These are phyloP conservation scores for Ceratobasidium sp. DNA, from an alignment of 1,284 basidiomycete species.

Conservation along the genomic window DNA sequence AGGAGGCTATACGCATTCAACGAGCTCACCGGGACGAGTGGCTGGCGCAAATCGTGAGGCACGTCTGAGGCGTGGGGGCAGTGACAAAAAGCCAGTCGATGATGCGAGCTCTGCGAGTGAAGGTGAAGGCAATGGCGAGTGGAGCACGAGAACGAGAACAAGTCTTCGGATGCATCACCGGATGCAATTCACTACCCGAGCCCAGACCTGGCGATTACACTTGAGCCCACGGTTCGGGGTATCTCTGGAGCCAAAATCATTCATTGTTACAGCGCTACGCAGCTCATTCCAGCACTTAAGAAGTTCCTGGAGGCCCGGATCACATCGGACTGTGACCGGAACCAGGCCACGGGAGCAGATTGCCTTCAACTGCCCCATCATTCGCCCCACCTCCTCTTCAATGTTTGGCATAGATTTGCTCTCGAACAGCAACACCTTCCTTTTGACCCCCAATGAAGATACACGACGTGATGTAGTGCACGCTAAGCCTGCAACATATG, in stretches of 20 bases:
- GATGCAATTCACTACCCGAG: not conserved
- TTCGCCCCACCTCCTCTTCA: not conserved
- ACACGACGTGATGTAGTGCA: conserved; percentile 27
- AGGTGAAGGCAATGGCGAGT: not conserved
- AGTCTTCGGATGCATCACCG: not conserved
- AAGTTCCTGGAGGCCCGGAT: conserved; percentile 1
- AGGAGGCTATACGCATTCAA: conserved; percentile 35
- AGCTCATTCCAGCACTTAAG: conserved; percentile 3
- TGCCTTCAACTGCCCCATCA: not conserved
- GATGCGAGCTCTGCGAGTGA: not conserved
- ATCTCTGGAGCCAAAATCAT: not conserved
- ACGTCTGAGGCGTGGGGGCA: not conserved
- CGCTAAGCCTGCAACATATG: not conserved
- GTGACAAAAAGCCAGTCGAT: no score
- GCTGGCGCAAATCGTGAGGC: not conserved
- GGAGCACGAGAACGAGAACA: not conserved
- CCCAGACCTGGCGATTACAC: not conserved
- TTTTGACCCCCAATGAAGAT: conserved; percentile 24
- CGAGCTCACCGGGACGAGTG: conserved; percentile 2
- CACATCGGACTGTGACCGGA: not conserved
- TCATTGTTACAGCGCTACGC: not conserved
- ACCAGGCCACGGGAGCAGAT: not conserved
- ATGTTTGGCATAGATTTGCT: conserved; percentile 20
- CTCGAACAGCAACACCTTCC: conserved; percentile 1
- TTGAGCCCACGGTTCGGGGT: not conserved